Percentiles rank a stretch among this genome's conserved stretches.
Conservation (phyloP, 371 early-diverging fungal species). For the Chytridiales sp. region DNA sequence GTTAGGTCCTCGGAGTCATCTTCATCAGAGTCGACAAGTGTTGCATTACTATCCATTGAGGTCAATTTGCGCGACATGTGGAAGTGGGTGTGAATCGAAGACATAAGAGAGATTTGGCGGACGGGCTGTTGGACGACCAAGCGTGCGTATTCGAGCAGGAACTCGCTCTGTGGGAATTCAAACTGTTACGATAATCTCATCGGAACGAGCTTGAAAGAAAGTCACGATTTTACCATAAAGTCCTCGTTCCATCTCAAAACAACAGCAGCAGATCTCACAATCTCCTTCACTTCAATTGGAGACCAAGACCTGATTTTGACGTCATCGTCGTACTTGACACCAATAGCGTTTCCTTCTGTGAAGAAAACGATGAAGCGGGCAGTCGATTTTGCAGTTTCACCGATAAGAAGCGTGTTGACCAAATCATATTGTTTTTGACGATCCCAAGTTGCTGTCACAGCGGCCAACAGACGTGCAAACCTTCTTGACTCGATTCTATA, state of each 20-base stretch:
- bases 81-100: too few relatives aligned
- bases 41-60: too few relatives aligned
- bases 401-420: slow-evolving; percentile 26
- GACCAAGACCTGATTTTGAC: neutral
- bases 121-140: too few relatives aligned
- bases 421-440: slow-evolving; percentile 4
- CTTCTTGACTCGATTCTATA: slow-evolving; percentile 7
- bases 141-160: too few relatives aligned
- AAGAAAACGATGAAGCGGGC: slow-evolving; percentile 15
- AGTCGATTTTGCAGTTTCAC: slow-evolving; percentile 13
- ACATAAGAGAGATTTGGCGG: too few relatives aligned
- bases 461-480: slow-evolving; percentile 17
- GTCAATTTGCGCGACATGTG: too few relatives aligned
- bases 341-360: slow-evolving; percentile 9
- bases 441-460: slow-evolving; percentile 13
- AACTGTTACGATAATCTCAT: too few relatives aligned
- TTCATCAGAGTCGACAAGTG: too few relatives aligned
- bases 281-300: neutral
- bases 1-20: too few relatives aligned
- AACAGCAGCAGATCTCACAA: neutral
- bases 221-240: slow-evolving; percentile 7
- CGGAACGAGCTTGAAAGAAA: too few relatives aligned
- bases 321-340: neutral
- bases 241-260: slow-evolving; percentile 12
- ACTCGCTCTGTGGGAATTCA: too few relatives aligned